Base-by-base conservation (phyloP, 495 filamentous ascomycete genomes). In the Daldinia decipiens region DNA sequence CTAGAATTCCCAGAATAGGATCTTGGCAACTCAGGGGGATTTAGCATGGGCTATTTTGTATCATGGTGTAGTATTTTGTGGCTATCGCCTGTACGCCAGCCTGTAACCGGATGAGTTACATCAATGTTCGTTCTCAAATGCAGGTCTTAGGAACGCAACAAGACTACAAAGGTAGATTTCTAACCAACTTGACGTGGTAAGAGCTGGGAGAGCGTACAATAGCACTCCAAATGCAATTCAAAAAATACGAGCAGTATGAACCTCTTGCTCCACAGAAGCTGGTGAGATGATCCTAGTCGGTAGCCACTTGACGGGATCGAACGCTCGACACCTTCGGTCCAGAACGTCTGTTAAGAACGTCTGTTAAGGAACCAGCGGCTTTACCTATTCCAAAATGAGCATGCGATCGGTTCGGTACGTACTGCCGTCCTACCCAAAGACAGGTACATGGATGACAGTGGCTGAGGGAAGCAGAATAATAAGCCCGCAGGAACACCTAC, bases 1-100 rank as follows among this genome's bases (percentile, higher is more conserved):
- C 45, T n/a, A 47, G 31, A 51, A 45, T 63, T 71, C 71, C 47
- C 58, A 74, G 40, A 70, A 70, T 74, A 67, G 53, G 59, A 74
- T 12, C 71, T 67, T 74, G 71, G 71, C 62, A 32, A 26, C 60
- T 55, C 71, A 73, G 63, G 71, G 71, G 67, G 57, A 60, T 61
- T 39, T 12, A 63, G 38, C 45, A 51, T 70, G 34, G 53, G 56
- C 59, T 26, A 13, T 32, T 61, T 36, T 34, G 9, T 70, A 62
- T 66, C 67, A 70, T 70, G 27, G 40, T 53, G 71, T 73, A 32
- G 61, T 43, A 70, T 70, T 62, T 31, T 56, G 39, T 36, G 5
- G 5, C 13, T 56, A 29, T 54, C 59, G 34, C 1, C 17, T 17
- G 27, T 21, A 45, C 39, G 54, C 36, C 34, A 24, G n/a, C 38